Evolutionary conservation across 176 grass and related monocot species (phyloP).

Genomic region (Raddia guianensis): DNA sequence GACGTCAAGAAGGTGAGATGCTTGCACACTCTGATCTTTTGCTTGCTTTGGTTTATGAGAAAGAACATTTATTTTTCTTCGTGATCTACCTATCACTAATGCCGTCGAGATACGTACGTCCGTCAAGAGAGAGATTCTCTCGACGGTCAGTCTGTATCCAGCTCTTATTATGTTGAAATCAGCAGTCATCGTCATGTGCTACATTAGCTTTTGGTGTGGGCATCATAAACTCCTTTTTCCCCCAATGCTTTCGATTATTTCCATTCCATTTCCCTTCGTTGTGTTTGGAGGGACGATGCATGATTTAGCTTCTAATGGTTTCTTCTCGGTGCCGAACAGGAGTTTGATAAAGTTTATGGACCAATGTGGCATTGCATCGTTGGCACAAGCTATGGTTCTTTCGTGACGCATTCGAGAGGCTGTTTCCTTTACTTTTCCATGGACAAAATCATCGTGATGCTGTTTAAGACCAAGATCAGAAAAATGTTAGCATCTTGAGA

Average conservation of each 20-base stretch:
- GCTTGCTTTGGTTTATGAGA: constrained; percentile 6
- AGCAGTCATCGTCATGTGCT: neutral
- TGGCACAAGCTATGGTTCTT: constrained; percentile 73
- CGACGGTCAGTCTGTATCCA: neutral
- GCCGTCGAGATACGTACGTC: no score
- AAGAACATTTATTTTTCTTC: neutral
- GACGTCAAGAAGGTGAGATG: constrained; percentile 73
- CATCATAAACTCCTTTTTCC: neutral
- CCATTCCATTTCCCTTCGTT: neutral
- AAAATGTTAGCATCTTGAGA: constrained; percentile 49
- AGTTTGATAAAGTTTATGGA: constrained; percentile 81
- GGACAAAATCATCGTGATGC: constrained; percentile 79
- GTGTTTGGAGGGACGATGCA: neutral
- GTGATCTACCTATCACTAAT: neutral
- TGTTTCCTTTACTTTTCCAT: constrained; percentile 91
- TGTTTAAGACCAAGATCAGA: constrained; percentile 80
- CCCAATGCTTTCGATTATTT: neutral
- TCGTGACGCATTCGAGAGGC: constrained; percentile 71
- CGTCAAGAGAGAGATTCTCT: no score
- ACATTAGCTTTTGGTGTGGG: neutral
- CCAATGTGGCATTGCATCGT: constrained; percentile 86
- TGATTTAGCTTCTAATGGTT: constrained; percentile 7
- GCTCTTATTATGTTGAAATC: neutral
- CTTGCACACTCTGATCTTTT: constrained; percentile 16
- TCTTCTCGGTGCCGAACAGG: constrained; percentile 48